Base-by-base conservation (phyloP, 208 protist species). In the Leishmania mexicana region DNA sequence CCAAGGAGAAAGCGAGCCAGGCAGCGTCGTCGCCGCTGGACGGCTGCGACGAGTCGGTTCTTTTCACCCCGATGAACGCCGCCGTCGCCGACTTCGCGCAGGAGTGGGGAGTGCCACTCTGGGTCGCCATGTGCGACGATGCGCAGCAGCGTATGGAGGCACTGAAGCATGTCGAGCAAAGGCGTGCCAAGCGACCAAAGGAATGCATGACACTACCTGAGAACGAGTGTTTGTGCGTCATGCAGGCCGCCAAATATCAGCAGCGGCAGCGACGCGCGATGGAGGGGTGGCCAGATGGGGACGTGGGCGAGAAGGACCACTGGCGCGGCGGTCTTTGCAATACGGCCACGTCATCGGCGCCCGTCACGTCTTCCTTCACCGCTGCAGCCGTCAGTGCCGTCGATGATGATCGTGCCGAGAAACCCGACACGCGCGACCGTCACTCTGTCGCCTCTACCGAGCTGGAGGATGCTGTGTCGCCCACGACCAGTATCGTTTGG, bases 61-160 rank as follows among this genome's bases (percentile, higher is more conserved):
- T 38, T 64, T 82, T 80, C 47, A 80, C 75, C 31, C 65, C 83
- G 1, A 73, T 57, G 28, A 82, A 83, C 86, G 35, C 70, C 31
- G 78, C 79, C 28, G 83, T 84, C 13, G 64, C 80, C n/a, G 78
- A 87, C 38, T 94, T 96, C 71, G 81, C 87, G 45, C 70, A 74
- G 78, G 72, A n/a, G 53, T 96, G 92, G 92, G 90, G 83, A 1
- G 81, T 94, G n/a, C 85, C 85, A 65, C 81, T 96, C 71, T 96
- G 88, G 90, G 19, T 92, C 3, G 89, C 80, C 79, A 83, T 90
- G 62, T 96, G 92, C 83, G 83, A 89, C 31, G 83, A 83, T 40
- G 77, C 83, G 35, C 78, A 77, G 54, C 83, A 73, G 15, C 78
- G 83, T 28, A 79, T 83, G 51, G 78, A 79, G 15, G 65, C 49